A percentile compares a stretch with the other conserved stretches of the same genome.
These are phyloP conservation scores for Penicillium sclerotiorum DNA, from an alignment of 2,329 filamentous ascomycete species.

Conservation along the genomic window DNA sequence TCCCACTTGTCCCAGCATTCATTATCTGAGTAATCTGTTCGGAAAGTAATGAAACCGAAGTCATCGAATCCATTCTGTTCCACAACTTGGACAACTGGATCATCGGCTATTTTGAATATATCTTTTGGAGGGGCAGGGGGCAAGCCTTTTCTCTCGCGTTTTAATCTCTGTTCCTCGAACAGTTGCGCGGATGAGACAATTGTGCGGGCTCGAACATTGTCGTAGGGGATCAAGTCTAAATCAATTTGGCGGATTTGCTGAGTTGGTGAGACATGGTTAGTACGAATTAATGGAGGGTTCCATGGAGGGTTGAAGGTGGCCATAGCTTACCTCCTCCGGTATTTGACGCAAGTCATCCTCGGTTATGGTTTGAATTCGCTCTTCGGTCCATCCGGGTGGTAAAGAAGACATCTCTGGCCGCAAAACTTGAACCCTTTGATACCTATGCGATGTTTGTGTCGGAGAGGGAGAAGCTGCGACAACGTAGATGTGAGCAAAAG, in stretches of 20 bases:
- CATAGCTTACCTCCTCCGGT: background rate
- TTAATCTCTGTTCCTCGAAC: background rate
- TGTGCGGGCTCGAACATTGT: slow-evolving; percentile 1
- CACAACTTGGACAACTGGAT: slow-evolving; percentile 2
- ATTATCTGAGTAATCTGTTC: background rate
- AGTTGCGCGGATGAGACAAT: background rate
- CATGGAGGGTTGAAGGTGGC: background rate
- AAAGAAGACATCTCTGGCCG: slow-evolving; percentile 3
- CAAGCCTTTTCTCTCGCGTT: background rate
- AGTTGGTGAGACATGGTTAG: background rate
- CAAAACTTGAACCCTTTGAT: no score
- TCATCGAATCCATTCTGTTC: slow-evolving; percentile 1
- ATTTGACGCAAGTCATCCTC: slow-evolving; percentile 1
- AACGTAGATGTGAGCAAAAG: no score
- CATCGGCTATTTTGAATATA: background rate
- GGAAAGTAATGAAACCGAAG: slow-evolving; percentile 2
- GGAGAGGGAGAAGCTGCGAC: no score
- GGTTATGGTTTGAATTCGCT: slow-evolving; percentile 3
- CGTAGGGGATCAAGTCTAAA: background rate
- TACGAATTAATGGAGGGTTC: background rate
- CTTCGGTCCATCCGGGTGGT: slow-evolving; percentile 4
- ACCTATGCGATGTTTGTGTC: no score
- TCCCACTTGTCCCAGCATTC: background rate
- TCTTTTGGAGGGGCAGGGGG: background rate
- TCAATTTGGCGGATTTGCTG: slow-evolving; percentile 1